Conservation (phyloP, 495 filamentous ascomycete species). For the Elasticomyces elasticus region DNA sequence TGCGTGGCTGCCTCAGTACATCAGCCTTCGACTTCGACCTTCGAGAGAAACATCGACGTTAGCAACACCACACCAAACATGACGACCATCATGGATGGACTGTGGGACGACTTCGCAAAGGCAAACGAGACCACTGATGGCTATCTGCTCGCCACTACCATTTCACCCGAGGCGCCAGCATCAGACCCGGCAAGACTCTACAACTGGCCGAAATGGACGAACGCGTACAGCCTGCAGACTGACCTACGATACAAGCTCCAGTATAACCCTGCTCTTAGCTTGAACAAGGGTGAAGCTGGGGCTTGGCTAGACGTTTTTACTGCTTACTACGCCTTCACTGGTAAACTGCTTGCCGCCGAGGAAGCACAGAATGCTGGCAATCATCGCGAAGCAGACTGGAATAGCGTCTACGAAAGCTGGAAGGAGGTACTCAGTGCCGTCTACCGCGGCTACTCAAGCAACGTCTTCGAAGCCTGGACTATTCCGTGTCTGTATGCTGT, state of each 20-base stretch:
- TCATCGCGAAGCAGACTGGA: slow-evolving; percentile 47
- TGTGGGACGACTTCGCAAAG: slow-evolving; percentile 49
- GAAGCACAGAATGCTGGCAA: slow-evolving; percentile 28
- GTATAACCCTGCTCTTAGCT: slow-evolving; percentile 40
- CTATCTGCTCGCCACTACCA: slow-evolving; percentile 54
- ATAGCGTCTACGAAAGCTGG: slow-evolving; percentile 72
- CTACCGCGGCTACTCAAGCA: slow-evolving; percentile 62
- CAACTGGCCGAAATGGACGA: slow-evolving; percentile 48
- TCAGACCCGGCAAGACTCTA: slow-evolving; percentile 52
- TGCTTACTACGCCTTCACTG: slow-evolving; percentile 71
- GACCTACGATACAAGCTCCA: slow-evolving; percentile 56
- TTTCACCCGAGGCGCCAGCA: slow-evolving; percentile 54
- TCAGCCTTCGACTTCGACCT: neutral
- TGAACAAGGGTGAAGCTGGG: slow-evolving; percentile 54
- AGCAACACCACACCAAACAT: too few species aligned
- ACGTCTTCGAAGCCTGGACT: slow-evolving; percentile 71
- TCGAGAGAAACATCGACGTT: too few species aligned
- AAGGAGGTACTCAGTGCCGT: slow-evolving; percentile 62
- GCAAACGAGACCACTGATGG: slow-evolving; percentile 37
- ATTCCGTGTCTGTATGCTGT: slow-evolving; percentile 77
- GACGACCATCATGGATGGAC: slow-evolving; percentile 46
- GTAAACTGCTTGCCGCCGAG: slow-evolving; percentile 39
- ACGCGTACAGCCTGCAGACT: slow-evolving; percentile 40
- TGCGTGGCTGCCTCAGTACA: neutral
- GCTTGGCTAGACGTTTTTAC: slow-evolving; percentile 77